phyloP scores from a whole-genome alignment of 2,329 filamentous ascomycete genomes.

The Monosporascus sp. region DNA sequence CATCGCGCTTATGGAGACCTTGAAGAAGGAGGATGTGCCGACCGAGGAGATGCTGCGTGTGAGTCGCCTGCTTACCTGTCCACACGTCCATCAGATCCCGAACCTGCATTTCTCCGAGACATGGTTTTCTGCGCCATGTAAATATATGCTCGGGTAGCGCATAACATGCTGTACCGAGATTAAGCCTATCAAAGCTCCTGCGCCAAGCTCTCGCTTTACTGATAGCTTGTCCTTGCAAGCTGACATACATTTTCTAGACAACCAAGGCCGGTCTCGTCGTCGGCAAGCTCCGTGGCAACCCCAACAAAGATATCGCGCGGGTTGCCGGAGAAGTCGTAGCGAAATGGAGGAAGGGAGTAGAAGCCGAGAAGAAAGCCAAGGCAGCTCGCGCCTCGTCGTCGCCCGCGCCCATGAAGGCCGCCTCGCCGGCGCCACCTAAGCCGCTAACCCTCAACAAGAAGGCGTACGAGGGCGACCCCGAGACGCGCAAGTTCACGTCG shows the following conservation, averaged over 20 bases:
- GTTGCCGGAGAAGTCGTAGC: constrained; percentile 76
- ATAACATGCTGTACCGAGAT: not conserved
- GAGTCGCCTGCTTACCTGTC: constrained; percentile 27
- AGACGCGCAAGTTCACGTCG: constrained; percentile 76
- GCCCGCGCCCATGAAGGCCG: constrained; percentile 35
- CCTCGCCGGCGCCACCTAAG: constrained; percentile 35
- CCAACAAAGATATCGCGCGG: constrained; percentile 74
- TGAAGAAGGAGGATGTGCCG: constrained; percentile 75
- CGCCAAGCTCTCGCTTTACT: not conserved
- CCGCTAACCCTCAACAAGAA: constrained; percentile 44
- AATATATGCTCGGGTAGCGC: not conserved
- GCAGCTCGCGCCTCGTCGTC: constrained; percentile 48
- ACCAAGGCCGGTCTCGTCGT: constrained; percentile 91
- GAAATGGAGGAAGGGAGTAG: constrained; percentile 81
- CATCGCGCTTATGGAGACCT: constrained; percentile 66
- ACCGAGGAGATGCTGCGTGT: constrained; percentile 86
- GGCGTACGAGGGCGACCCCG: constrained; percentile 57
- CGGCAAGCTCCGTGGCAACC: constrained; percentile 71
- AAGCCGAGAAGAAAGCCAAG: constrained; percentile 51
- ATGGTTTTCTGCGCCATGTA: not conserved
- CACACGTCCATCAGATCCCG: not conserved
- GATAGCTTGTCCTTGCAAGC: not conserved
- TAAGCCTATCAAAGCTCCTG: not conserved
- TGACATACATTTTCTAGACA: constrained; percentile 38
- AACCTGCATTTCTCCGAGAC: constrained; percentile 4